Evolutionary conservation across 2,329 filamentous ascomycete species (phyloP), one percentile per base, ranked within the genome.

Genomic region (Decorospora gaudefroyi): DNA sequence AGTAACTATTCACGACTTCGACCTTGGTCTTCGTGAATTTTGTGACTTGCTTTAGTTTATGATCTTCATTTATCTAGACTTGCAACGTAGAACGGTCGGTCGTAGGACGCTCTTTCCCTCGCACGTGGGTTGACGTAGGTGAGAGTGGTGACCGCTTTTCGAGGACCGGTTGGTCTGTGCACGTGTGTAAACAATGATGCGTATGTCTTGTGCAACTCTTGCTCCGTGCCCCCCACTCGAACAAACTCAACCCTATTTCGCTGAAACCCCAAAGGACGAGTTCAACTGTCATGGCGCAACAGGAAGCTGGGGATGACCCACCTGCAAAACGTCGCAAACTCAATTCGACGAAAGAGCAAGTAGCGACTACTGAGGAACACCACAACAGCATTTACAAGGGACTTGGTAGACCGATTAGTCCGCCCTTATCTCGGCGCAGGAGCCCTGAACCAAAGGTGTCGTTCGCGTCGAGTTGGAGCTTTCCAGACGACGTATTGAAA

Each of bases 261-360:
- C n/a, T n/a, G n/a, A n/a, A n/a, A n/a, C n/a, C n/a, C n/a, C n/a
- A n/a, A n/a, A n/a, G n/a, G n/a, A n/a, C n/a, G n/a, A n/a, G n/a
- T n/a, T 12, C 8, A 6, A 8, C 6, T 4, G 22, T 13, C 4
- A 58, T 55, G 53, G 45, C 27, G 21, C 31, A 37, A 27, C 38
- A 50, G 19, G 22, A 45, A 12, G 23, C 41, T 7, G 46, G 21
- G 11, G 26, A 35, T 21, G 12, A 27, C 19, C 55, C 56, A 23
- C 49, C 55, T n/a, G 28, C 43, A 43, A 69, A 69, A 46, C 61
- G 64, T 17, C 61, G 58, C 17, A 67, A 57, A 39, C 47, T 65
- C 21, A 40, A 53, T 16, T 12, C 16, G 13, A 21, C 42, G 4
- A 21, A 45, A 32, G 30, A 46, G 4, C 28, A 51, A 11, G 30